Percentiles rank a stretch among this genome's conserved stretches.
phyloP scores from a whole-genome alignment of 1,139 yeast species.

The Kluyveromyces marxianus region DNA sequence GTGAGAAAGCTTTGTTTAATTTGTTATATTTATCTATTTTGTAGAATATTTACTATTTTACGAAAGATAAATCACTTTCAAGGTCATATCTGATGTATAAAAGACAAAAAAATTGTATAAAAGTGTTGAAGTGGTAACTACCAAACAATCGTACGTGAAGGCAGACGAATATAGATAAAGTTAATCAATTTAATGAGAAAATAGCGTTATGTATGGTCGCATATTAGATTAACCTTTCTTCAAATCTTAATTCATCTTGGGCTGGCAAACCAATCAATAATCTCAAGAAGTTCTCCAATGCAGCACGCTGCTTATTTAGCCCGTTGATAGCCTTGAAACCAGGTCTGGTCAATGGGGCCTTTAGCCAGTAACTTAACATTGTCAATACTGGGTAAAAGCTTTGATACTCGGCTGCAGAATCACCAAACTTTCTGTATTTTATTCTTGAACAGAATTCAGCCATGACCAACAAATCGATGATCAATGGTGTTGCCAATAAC shows the following conservation, averaged over 20 bases:
- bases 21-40: too few species aligned
- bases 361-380: conserved; percentile 89
- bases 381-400: conserved; percentile 79
- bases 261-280: conserved; percentile 86
- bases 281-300: conserved; percentile 84
- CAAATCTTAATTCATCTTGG: conserved; percentile 85
- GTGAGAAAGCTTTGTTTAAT: too few species aligned
- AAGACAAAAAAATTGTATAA: too few species aligned
- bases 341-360: conserved; percentile 90
- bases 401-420: conserved; percentile 42
- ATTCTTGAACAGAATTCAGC: conserved; percentile 87
- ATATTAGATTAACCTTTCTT: conserved; percentile 62
- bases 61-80: too few species aligned
- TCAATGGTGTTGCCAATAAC: conserved; percentile 86
- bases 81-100: too few species aligned
- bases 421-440: conserved; percentile 52
- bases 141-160: too few species aligned
- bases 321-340: conserved; percentile 91
- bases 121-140: too few species aligned
- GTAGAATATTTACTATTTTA: too few species aligned
- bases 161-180: too few species aligned
- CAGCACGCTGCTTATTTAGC: conserved; percentile 88
- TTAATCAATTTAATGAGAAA: too few species aligned
- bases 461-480: conserved; percentile 84
- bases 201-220: too few species aligned